A percentile compares a stretch with the other conserved stretches of the same genome.
Conservation (phyloP, 768 basidiomycete species). For the Auriculariales sp. region DNA sequence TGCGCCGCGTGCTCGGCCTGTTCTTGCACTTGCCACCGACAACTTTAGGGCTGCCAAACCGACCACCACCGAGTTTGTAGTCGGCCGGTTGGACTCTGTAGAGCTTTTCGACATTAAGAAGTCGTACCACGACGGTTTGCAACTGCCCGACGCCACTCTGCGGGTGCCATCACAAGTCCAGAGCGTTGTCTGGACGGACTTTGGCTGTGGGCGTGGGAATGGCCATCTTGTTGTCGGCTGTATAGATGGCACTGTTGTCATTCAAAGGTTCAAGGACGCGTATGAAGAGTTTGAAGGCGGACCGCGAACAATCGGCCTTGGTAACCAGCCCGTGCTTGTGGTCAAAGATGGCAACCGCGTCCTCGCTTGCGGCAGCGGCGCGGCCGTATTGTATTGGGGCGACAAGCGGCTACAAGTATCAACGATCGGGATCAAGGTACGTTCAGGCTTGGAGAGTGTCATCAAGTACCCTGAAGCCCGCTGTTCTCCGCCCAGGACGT, state of each 20-base stretch:
- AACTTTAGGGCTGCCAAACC: slow-evolving; percentile 5
- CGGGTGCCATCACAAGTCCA: neutral
- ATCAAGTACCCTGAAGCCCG: neutral
- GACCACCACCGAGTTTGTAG: neutral
- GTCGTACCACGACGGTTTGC: neutral
- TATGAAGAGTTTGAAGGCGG: neutral
- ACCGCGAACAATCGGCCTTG: neutral
- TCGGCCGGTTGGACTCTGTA: neutral
- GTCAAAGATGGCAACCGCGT: slow-evolving; percentile 36
- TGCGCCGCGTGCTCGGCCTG: too few species aligned
- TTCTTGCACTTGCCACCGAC: too few species aligned
- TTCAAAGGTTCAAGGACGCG: neutral
- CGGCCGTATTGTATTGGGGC: slow-evolving; percentile 56
- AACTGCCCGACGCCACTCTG: neutral
- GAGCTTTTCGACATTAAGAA: neutral
- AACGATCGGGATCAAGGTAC: slow-evolving; percentile 56
- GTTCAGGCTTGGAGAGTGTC: neutral
- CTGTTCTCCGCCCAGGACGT: slow-evolving; percentile 28
- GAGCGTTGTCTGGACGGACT: neutral
- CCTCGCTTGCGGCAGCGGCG: slow-evolving; percentile 57
- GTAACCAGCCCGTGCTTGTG: neutral
- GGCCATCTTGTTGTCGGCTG: neutral
- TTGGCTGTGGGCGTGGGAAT: neutral
- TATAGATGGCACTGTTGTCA: neutral
- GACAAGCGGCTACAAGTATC: slow-evolving; percentile 50